Base-by-base conservation (phyloP, 2,329 filamentous ascomycete species). In the Biscogniauxia sp. region DNA sequence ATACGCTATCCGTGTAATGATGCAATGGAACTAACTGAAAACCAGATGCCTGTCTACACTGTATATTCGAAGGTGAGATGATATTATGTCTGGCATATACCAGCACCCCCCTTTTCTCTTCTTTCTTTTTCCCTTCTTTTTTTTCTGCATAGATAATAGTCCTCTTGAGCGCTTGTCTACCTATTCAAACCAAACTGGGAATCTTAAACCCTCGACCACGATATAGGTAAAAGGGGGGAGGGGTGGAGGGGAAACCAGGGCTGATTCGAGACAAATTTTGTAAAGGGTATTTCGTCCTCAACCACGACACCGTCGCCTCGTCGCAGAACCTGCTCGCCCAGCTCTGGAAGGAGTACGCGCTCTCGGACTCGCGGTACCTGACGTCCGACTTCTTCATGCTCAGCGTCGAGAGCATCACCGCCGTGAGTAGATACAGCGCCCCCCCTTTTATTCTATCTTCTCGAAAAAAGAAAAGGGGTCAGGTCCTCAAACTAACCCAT, bases 271-370 rank as follows among this genome's bases (percentile, higher is more conserved):
- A 45, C 13, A 55, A 20, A 15, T 6, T 41, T 41, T 15, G 53
- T 13, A 32, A 49, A 88, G 86, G 88, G 45, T 96, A 96, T 75
- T 96, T 92, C 72, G 82, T 93, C 64, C 75, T 84, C 64, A 86
- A 93, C 72, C 89, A 91, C 73, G 76, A 79, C 20, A 79, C 77
- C 23, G 82, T 97, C 73, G 85, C 87, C 0, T 79, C 83, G 11
- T 85, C 85, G 61, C 88, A 92, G 72, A 87, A 88, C 58, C 77
- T 95, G 7, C 89, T 93, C 59, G 91, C 89, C 2, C 92, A 97
- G 78, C 80, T 96, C 52, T 97, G 93, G 93, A 97, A 97, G 73
- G 93, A 97, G 76, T 97, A 97, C 73, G 84, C 91, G 2, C 82
- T 93, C 37, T 93, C 91, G 2, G 93, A 97, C 77, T 96, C 92